Base-by-base conservation (phyloP, 1,139 yeast genomes). In the Chernovozyma sophiae-reginae region DNA sequence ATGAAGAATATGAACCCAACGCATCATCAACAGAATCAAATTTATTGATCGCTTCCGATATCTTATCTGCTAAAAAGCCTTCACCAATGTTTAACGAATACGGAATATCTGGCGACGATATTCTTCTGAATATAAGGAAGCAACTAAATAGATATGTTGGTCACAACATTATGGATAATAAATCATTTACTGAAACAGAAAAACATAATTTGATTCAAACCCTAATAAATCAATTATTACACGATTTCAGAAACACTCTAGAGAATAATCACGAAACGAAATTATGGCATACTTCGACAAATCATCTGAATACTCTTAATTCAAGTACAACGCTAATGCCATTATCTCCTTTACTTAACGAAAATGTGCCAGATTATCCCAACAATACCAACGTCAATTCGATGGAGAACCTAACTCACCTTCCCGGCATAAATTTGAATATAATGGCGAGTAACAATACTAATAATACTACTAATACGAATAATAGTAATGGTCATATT, bases 271-370 rank as follows among this genome's bases (percentile, higher is more conserved):
- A 26, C 6, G 37, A 43, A 3, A 34, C 48, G 12, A 48, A 44
- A 31, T 48, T 42, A 27, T 56, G 59, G 60, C 38, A 54, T 6
- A 30, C 30, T 6, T 40, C 39, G 20, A 33, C 23, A 20, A 26
- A 26, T 16, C 45, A 4, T 35, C 52, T 26, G 38, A 41, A 31
- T 31, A 40, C 34, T 13, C 29, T 38, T 10, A 38, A 30, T 26
- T 35, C 48, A 3, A 47, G 36, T 25, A 32, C 62, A 12, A 56
- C 56, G 41, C 43, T 59, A 23, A 65, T 65, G 15, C 69, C 70
- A 4, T 51, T 65, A 32, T 60, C 68, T 10, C 71, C 71, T 5
- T 47, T 65, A 23, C 45, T 65, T 15, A 65, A 65, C 38, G 71
- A 62, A 36, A 48, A 55, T 10, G 66, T 61, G 26, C 48, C 50